Base-by-base conservation (phyloP, 2,329 filamentous ascomycete genomes). In the Talaromyces verruculosus region DNA sequence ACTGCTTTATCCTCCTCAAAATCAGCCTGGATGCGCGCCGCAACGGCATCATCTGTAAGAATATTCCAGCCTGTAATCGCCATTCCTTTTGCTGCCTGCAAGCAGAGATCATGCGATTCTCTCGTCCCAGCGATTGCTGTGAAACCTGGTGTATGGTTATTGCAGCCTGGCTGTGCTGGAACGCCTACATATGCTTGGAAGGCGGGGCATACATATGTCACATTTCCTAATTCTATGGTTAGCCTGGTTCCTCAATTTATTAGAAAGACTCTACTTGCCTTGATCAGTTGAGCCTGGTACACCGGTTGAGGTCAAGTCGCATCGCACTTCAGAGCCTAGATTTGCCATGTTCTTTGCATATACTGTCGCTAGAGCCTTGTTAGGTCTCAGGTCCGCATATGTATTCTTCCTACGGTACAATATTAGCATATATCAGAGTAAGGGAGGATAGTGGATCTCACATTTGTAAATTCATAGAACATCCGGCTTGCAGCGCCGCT, bases 21-120 rank as follows among this genome's bases (percentile, higher is more conserved):
- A 41, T 59, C 37, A n/a, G 55, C 19, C 35, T 13, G 6, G 39
- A 59, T 59, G 11, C 35, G 35, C 19, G 35, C 35, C 15, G 55
- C 35, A 41, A 43, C 19, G 13, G 22, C 22, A 30, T 59, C 37
- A 17, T 59, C 55, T 2, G 55, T 59, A 11, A 43, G 55, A 5
- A 59, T 59, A 39, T 59, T n/a, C 55, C 55, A 59, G 19, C 35
- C 55, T 2, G 35, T 25, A 17, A 59, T 59, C 5, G 55, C 35
- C 55, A 59, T 59, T 28, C 55, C 55, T 59, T 59, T 59, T 37
- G 35, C 35, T 25, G 55, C 55, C 35, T 59, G 55, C 55, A 59
- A 59, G 15, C 55, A 59, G 37, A 59, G 55, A 28, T 59, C 55
- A 28, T 59, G 55, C 19, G 55, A 59, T 59, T 59, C 55, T 41